phyloP scores from a whole-genome alignment of 768 basidiomycete species.

The Daedaleopsis sinensis region DNA sequence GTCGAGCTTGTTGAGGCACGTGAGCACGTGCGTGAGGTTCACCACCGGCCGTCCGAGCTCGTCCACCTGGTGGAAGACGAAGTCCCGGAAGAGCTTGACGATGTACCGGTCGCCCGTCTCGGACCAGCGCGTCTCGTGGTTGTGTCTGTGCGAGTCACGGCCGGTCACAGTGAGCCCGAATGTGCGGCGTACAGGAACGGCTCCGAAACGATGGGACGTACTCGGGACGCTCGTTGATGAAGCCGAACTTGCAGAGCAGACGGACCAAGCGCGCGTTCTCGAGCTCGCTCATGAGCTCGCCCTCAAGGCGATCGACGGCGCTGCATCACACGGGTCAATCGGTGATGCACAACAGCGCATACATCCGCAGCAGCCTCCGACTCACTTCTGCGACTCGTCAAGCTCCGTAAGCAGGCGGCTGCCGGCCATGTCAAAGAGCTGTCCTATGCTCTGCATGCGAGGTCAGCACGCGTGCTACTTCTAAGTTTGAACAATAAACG shows the following conservation, averaged over 20 bases:
- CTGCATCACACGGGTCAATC: conserved; percentile 39
- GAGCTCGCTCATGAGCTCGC: conserved; percentile 83
- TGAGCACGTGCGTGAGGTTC: conserved; percentile 88
- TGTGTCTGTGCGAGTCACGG: conserved; percentile 31
- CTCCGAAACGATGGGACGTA: conserved; percentile 44
- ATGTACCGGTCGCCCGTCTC: conserved; percentile 99
- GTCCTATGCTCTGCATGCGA: conserved; percentile 63
- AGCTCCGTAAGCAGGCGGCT: conserved; percentile 75
- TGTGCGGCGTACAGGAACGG: conserved; percentile 23
- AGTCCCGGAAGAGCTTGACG: conserved; percentile 97
- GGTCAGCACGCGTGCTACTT: background rate
- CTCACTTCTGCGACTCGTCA: conserved; percentile 81
- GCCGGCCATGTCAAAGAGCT: conserved; percentile 80
- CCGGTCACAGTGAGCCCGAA: background rate
- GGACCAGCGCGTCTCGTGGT: conserved; percentile 93
- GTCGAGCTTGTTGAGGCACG: conserved; percentile 96
- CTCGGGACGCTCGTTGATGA: conserved; percentile 99
- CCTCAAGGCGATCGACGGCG: conserved; percentile 79
- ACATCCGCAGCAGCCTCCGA: conserved; percentile 7
- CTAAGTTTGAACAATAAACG: conserved; percentile 10
- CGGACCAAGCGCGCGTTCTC: conserved; percentile 94
- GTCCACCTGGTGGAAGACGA: conserved; percentile 97
- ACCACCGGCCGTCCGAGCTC: conserved; percentile 87
- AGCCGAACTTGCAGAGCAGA: conserved; percentile 90
- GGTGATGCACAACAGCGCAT: background rate